Conservation (phyloP, 2,329 filamentous ascomycete species). For the Diplodia corticola region DNA sequence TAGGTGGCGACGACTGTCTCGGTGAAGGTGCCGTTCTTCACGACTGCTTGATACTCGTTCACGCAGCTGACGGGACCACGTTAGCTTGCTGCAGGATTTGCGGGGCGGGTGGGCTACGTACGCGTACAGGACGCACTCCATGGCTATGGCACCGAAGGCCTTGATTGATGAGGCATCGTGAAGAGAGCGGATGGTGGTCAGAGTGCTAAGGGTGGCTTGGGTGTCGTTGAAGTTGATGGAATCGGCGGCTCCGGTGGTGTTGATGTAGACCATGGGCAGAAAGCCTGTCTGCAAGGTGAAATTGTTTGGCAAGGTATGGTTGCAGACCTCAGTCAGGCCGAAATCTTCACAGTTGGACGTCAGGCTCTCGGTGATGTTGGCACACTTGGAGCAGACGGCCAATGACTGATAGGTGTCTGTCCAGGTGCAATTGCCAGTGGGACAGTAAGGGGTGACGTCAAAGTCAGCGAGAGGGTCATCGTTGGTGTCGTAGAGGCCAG, state of each 20-base stretch:
- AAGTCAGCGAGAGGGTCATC: not conserved
- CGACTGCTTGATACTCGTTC: not conserved
- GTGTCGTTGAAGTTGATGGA: conserved; percentile 11
- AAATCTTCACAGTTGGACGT: not conserved
- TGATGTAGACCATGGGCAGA: not conserved
- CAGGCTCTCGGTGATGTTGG: conserved; percentile 21
- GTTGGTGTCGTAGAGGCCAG: not conserved
- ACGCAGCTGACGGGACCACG: not conserved
- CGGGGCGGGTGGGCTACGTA: not conserved
- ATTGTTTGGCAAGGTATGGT: not conserved
- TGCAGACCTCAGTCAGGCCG: not conserved
- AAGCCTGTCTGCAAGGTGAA: not conserved
- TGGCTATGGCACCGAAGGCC: not conserved
- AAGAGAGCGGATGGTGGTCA: not conserved
- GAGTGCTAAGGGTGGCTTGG: not conserved
- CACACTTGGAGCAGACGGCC: conserved; percentile 22
- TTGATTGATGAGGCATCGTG: not conserved
- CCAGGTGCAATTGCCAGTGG: conserved; percentile 25
- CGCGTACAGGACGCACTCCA: conserved; percentile 14
- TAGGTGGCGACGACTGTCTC: not conserved
- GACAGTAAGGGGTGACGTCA: conserved; percentile 10
- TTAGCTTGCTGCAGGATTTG: not conserved
- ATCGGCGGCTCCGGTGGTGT: not conserved
- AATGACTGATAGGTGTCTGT: conserved; percentile 18
- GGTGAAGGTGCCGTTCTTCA: not conserved